phyloP scores from a whole-genome alignment of 2,329 filamentous ascomycete species.

The Ilyonectria sp. region DNA sequence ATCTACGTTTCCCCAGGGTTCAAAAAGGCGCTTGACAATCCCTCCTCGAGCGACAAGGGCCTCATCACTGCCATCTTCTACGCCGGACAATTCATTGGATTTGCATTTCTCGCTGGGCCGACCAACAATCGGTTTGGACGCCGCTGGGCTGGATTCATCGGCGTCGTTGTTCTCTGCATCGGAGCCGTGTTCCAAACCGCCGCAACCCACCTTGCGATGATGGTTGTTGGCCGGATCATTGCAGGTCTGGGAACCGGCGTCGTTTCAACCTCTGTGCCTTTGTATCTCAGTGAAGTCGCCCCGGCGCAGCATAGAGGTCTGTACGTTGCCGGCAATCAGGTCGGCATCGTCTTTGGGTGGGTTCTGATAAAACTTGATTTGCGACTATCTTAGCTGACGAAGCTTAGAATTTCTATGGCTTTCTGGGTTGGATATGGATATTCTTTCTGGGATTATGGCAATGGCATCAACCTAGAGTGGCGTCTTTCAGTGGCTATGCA shows the following conservation, averaged over 20 bases:
- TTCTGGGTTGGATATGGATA: conserved; percentile 70
- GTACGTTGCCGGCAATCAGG: conserved; percentile 72
- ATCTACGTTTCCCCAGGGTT: conserved; percentile 71
- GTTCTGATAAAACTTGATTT: conserved; percentile 20
- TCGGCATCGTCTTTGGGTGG: conserved; percentile 71
- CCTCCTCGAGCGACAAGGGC: conserved; percentile 62
- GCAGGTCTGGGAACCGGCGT: conserved; percentile 69
- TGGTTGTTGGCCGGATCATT: conserved; percentile 66
- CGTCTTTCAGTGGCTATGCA: conserved; percentile 67
- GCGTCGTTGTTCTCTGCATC: conserved; percentile 62
- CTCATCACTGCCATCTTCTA: conserved; percentile 72
- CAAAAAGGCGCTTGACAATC: conserved; percentile 61
- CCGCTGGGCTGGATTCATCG: conserved; percentile 64
- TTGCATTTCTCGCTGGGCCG: conserved; percentile 68
- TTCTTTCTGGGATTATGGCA: conserved; percentile 64
- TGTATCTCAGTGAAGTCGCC: conserved; percentile 72
- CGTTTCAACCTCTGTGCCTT: conserved; percentile 69
- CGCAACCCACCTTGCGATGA: conserved; percentile 59
- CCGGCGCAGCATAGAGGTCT: conserved; percentile 68
- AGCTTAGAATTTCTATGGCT: conserved; percentile 19
- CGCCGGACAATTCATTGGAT: conserved; percentile 69
- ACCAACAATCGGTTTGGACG: conserved; percentile 67
- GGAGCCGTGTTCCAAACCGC: conserved; percentile 65
- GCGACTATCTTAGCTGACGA: background rate
- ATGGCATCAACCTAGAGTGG: conserved; percentile 66